These are phyloP conservation scores for Fusarium tricinctum DNA, from an alignment of 2,329 filamentous ascomycete species.

Conservation along the genomic window DNA sequence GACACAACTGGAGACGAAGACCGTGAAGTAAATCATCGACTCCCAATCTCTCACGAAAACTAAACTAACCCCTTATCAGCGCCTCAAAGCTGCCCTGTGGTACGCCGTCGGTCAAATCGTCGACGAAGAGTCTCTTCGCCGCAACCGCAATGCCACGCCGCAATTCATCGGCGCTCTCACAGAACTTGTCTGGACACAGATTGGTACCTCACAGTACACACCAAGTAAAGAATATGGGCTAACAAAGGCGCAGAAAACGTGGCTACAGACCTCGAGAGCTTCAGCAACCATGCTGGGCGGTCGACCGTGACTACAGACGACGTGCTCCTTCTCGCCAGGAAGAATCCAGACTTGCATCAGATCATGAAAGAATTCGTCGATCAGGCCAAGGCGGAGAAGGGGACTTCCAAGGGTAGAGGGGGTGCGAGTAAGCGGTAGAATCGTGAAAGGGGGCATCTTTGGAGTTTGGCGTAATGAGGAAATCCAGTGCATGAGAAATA, in stretches of 20 bases:
- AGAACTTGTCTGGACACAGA: conserved; percentile 88
- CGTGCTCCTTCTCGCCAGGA: conserved; percentile 85
- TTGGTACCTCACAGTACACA: conserved; percentile 67
- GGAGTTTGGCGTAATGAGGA: conserved; percentile 35
- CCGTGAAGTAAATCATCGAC: conserved; percentile 51
- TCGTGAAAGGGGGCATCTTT: conserved; percentile 9
- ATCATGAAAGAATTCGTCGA: conserved; percentile 81
- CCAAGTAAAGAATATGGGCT: neutral
- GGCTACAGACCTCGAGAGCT: conserved; percentile 69
- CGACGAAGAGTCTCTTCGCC: conserved; percentile 77
- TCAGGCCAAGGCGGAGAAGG: conserved; percentile 63
- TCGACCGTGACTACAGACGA: conserved; percentile 86
- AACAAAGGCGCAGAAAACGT: conserved; percentile 63
- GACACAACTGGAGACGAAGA: conserved; percentile 54
- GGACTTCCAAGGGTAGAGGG: conserved; percentile 44
- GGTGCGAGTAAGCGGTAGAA: conserved; percentile 55
- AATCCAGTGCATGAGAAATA: neutral
- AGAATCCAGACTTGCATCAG: conserved; percentile 86
- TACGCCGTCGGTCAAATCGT: conserved; percentile 87
- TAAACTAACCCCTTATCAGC: conserved; percentile 61
- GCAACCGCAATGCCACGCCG: conserved; percentile 85
- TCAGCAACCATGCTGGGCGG: conserved; percentile 82
- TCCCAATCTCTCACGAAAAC: neutral
- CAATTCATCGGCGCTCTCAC: conserved; percentile 91
- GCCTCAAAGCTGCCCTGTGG: conserved; percentile 88